phyloP scores from a whole-genome alignment of 2,329 filamentous ascomycete genomes.

The Trichophyton mentagrophytes region DNA sequence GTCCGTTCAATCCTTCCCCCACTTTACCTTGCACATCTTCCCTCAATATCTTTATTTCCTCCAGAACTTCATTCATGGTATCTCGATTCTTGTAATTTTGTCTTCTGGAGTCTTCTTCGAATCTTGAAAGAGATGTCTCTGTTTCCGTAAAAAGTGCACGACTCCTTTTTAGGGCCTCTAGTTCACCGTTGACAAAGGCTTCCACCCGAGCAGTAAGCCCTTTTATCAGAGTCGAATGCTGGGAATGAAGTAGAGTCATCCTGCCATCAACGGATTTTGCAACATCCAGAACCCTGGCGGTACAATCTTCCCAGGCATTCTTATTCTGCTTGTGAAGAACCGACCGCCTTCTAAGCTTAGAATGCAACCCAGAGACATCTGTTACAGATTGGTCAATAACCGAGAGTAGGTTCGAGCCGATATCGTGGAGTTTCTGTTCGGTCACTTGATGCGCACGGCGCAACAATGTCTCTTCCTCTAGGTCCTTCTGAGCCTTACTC shows the following conservation, averaged over 20 bases:
- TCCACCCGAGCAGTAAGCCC: conserved; percentile 60
- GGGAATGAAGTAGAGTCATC: conserved; percentile 56
- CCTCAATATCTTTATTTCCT: conserved; percentile 80
- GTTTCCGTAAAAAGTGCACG: conserved; percentile 60
- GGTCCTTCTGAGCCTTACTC: conserved; percentile 57
- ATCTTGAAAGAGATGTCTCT: conserved; percentile 52
- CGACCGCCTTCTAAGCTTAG: conserved; percentile 75
- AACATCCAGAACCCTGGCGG: conserved; percentile 61
- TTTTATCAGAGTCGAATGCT: conserved; percentile 59
- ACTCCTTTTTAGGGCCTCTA: conserved; percentile 56
- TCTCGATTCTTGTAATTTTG: conserved; percentile 48
- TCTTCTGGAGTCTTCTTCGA: conserved; percentile 51
- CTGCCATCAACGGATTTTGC: conserved; percentile 65
- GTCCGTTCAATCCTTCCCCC: conserved; percentile 67
- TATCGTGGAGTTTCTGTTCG: conserved; percentile 58
- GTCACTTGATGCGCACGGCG: conserved; percentile 77
- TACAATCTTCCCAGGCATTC: conserved; percentile 62
- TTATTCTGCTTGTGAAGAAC: conserved; percentile 72
- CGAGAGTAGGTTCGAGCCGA: conserved; percentile 64
- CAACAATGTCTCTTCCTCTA: conserved; percentile 67
- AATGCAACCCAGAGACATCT: conserved; percentile 69
- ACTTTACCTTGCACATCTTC: conserved; percentile 80
- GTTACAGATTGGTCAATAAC: conserved; percentile 65
- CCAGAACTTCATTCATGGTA: conserved; percentile 79
- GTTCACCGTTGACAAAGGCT: conserved; percentile 60